These are phyloP conservation scores for Rosa persica DNA, from an alignment of 306 rosid genomes.

Conservation along the genomic window DNA sequence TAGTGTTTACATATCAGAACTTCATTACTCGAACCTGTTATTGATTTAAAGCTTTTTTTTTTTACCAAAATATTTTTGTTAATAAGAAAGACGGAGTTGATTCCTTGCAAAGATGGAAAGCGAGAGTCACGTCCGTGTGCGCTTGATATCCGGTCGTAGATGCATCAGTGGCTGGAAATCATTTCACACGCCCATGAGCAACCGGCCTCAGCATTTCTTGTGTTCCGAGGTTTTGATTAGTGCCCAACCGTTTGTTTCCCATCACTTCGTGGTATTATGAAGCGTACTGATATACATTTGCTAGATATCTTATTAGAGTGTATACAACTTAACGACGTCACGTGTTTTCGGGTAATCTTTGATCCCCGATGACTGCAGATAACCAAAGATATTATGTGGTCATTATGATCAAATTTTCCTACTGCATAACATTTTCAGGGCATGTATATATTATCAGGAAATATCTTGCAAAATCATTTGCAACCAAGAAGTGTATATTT, in stretches of 20 bases:
- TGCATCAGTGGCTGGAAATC: neutral
- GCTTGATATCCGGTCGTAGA: neutral
- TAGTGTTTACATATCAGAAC: constrained; percentile 7
- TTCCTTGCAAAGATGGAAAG: neutral
- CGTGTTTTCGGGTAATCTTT: neutral
- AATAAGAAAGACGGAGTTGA: neutral
- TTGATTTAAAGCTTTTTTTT: neutral
- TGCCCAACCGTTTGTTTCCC: neutral
- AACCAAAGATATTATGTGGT: neutral
- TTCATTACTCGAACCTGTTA: neutral
- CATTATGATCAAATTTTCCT: neutral
- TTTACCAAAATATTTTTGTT: neutral
- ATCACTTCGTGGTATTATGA: neutral
- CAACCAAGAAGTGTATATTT: neutral
- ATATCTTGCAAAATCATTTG: neutral
- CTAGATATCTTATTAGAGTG: neutral
- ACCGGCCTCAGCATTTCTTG: neutral
- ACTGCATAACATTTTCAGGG: neutral
- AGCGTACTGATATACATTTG: neutral
- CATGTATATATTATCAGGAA: neutral
- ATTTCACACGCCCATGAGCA: neutral
- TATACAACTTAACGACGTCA: neutral
- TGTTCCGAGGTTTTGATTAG: neutral
- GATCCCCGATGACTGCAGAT: neutral
- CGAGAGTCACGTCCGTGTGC: neutral